These are phyloP conservation scores for Pleodorina starrii DNA, from an alignment of 139 green algal genomes.

Conservation along the genomic window DNA sequence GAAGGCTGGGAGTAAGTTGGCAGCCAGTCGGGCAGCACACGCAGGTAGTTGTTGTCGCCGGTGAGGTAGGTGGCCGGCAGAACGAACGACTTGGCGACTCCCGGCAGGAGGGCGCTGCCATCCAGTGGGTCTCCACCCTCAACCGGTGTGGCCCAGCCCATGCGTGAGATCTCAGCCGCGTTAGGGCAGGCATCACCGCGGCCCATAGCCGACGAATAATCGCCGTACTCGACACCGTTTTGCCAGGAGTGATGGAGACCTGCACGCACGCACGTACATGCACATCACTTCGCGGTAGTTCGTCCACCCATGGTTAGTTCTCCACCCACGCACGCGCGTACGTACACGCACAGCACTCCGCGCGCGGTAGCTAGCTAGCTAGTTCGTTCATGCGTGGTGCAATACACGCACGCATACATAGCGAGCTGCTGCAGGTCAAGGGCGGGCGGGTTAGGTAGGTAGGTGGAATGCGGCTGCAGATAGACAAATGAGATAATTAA, in stretches of 20 bases:
- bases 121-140: not conserved
- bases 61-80: conserved; percentile 36
- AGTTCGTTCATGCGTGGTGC: too few relatives aligned
- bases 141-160: not conserved
- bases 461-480: not conserved
- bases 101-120: not conserved
- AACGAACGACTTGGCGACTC: not conserved
- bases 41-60: not conserved
- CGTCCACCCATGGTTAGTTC: too few relatives aligned
- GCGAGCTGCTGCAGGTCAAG: not conserved
- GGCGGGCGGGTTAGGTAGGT: not conserved
- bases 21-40: not conserved
- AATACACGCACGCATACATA: too few relatives aligned
- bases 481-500: too few relatives aligned
- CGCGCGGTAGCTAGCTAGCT: too few relatives aligned
- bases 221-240: not conserved
- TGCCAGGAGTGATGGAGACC: conserved; percentile 16
- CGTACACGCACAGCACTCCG: too few relatives aligned
- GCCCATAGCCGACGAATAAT: not conserved
- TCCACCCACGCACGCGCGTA: too few relatives aligned
- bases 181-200: not conserved
- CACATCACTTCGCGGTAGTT: too few relatives aligned
- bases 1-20: not conserved
- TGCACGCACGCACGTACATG: not conserved
- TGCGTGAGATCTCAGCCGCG: not conserved